Evolutionary conservation across 2,329 filamentous ascomycete species (phyloP).

Genomic region (Colletotrichum echinochloae): DNA sequence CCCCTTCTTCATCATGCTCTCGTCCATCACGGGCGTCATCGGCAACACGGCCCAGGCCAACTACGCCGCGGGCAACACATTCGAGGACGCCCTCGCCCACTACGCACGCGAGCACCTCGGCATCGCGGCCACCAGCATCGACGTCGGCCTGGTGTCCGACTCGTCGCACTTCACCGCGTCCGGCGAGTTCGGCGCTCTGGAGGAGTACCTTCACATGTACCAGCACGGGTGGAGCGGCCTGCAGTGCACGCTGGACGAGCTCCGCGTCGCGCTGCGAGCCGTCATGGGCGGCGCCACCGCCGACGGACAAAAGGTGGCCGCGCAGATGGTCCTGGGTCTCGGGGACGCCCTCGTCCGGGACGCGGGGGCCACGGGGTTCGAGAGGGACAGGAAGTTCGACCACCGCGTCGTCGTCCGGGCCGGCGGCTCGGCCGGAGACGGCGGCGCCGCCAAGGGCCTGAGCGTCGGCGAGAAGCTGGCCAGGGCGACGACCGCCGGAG

Average conservation of each 20-base stretch:
- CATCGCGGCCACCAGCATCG: conserved; percentile 41
- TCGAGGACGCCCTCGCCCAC: conserved; percentile 47
- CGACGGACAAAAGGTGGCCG: neutral
- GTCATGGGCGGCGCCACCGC: conserved; percentile 16
- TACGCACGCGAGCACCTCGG: conserved; percentile 40
- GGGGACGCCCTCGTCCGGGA: no score
- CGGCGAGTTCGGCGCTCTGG: conserved; percentile 15
- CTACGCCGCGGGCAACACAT: conserved; percentile 53
- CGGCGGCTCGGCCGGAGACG: no score
- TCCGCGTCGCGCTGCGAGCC: neutral
- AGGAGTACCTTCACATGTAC: conserved; percentile 28
- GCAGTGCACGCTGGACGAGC: conserved; percentile 20
- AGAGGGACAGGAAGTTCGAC: no score
- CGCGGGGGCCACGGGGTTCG: no score
- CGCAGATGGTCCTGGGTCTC: conserved; percentile 21
- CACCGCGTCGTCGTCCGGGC: no score
- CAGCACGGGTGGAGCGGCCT: conserved; percentile 22
- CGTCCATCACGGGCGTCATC: conserved; percentile 51
- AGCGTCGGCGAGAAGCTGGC: no score
- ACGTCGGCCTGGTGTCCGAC: conserved; percentile 40
- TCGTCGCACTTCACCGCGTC: conserved; percentile 30
- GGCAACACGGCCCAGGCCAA: conserved; percentile 54
- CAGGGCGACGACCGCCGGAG: no score
- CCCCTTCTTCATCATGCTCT: conserved; percentile 53
- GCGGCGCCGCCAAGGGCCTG: no score